Base-by-base conservation (phyloP, 371 early-diverging fungal genomes). In the Encephalitozoon hellem region DNA sequence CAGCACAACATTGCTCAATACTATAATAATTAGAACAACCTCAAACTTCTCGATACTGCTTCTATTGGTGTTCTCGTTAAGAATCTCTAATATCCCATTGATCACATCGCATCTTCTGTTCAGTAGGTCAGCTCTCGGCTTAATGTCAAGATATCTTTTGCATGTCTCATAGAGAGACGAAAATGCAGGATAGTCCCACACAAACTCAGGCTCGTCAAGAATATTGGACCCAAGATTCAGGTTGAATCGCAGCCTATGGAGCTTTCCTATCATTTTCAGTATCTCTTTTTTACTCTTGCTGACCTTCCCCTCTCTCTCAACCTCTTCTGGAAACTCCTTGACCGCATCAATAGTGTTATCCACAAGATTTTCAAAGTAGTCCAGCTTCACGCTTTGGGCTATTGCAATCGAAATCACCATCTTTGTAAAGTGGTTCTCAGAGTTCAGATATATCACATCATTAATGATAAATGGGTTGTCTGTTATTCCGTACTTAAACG, bases 311-410 rank as follows among this genome's bases (percentile, higher is more conserved):
- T 80, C 79, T 18, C 81, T 70, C 45, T 82, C 80, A 23, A 84
- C 76, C 72, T 86, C 84, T 30, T 83, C 83, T 9, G 86, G 86
- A 5, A 86, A 69, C 65, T 80, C 82, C 54, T 80, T 80, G 0
- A 86, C 80, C 15, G 59, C 55, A 34, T 81, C 81, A 12, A 82
- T 83, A 0, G 84, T 84, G 45, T 64, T 75, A 32, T 86, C 86
- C 18, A 80, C 82, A 30, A 81, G 55, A 59, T 83, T 72, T 68
- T 86, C 86, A 74, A 81, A 86, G 59, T 82, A 80, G 63, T 86
- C 86, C 30, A 86, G 75, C 72, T 84, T 86, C 9, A 83, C 82
- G 68, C 85, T 85, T 55, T 86, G 84, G n/a, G 86, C 84, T n/a
- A 86, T 80, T 25, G 86, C 84, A 65, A 74, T 83, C 1, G 83